phyloP scores from a whole-genome alignment of 192 early-diverging fungal species.

The Phlyctochytrium planicorne region DNA sequence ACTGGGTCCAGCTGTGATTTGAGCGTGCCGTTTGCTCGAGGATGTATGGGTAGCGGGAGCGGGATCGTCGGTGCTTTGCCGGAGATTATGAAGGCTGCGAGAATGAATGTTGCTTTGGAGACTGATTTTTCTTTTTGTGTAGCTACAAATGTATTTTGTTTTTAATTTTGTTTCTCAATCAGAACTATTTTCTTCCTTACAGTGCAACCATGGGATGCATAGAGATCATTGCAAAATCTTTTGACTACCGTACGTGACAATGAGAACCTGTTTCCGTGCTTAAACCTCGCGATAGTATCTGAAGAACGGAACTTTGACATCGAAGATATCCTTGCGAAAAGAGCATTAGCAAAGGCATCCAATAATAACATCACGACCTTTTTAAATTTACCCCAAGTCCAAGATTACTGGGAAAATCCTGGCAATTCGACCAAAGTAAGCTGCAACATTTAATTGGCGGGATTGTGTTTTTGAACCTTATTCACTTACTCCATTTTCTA shows the following conservation, averaged over 20 bases:
- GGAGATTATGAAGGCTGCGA: neutral
- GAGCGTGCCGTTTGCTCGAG: neutral
- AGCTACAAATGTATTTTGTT: too few species aligned
- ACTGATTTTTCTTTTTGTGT: neutral
- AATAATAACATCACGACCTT: neutral
- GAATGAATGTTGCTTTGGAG: neutral
- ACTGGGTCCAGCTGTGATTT: neutral
- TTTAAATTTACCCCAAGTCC: neutral
- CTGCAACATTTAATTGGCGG: neutral
- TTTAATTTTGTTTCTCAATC: too few species aligned
- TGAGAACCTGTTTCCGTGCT: neutral
- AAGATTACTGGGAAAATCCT: neutral
- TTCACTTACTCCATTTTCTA: neutral
- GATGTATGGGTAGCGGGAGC: neutral
- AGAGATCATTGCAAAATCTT: neutral
- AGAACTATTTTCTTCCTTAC: too few species aligned
- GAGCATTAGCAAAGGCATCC: neutral
- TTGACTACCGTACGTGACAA: neutral
- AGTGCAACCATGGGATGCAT: neutral
- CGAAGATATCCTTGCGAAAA: neutral
- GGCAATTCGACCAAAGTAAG: neutral
- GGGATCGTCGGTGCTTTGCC: neutral
- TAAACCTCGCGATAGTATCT: neutral
- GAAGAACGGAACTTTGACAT: conserved; percentile 2
- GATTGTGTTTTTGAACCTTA: too few species aligned